Conservation (phyloP, 495 filamentous ascomycete species). For the Xylaria bambusicola region DNA sequence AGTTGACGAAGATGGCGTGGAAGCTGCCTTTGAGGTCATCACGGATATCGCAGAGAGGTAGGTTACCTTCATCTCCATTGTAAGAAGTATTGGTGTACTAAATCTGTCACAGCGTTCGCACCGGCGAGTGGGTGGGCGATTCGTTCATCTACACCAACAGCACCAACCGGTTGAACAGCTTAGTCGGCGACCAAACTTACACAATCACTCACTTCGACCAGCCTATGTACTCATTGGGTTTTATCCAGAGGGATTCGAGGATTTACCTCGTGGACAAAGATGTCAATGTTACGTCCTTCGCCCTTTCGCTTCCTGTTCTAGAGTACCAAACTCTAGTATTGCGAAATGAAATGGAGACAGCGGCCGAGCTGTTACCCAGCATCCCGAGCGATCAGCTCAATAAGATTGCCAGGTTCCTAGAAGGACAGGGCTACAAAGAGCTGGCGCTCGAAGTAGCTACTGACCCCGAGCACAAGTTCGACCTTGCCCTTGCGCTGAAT, state of each 20-base stretch:
- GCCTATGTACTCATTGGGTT: slow-evolving; percentile 92
- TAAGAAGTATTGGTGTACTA: slow-evolving; percentile 18
- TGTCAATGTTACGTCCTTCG: slow-evolving; percentile 84
- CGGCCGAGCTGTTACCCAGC: slow-evolving; percentile 76
- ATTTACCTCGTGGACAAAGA: slow-evolving; percentile 97
- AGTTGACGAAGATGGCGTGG: slow-evolving; percentile 93
- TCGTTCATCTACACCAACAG: slow-evolving; percentile 98
- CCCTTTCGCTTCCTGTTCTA: slow-evolving; percentile 88
- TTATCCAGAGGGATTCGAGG: slow-evolving; percentile 87
- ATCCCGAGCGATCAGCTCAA: slow-evolving; percentile 91
- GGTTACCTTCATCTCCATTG: slow-evolving; percentile 12
- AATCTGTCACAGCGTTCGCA: slow-evolving; percentile 64
- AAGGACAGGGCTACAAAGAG: slow-evolving; percentile 96
- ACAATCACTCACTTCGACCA: slow-evolving; percentile 98
- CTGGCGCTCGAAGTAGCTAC: slow-evolving; percentile 94
- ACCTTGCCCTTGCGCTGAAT: slow-evolving; percentile 81
- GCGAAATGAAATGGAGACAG: slow-evolving; percentile 91
- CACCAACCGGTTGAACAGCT: slow-evolving; percentile 95
- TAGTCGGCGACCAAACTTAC: slow-evolving; percentile 97
- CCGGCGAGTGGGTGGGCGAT: slow-evolving; percentile 97
- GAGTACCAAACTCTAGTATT: slow-evolving; percentile 98
- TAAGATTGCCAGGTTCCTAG: slow-evolving; percentile 96
- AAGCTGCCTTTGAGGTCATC: slow-evolving; percentile 93
- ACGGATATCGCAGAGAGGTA: slow-evolving; percentile 91
- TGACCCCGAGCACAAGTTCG: slow-evolving; percentile 94